Evolutionary conservation across 2,329 filamentous ascomycete genomes (phyloP).

Genomic region (Colletotrichum nymphaeae): DNA sequence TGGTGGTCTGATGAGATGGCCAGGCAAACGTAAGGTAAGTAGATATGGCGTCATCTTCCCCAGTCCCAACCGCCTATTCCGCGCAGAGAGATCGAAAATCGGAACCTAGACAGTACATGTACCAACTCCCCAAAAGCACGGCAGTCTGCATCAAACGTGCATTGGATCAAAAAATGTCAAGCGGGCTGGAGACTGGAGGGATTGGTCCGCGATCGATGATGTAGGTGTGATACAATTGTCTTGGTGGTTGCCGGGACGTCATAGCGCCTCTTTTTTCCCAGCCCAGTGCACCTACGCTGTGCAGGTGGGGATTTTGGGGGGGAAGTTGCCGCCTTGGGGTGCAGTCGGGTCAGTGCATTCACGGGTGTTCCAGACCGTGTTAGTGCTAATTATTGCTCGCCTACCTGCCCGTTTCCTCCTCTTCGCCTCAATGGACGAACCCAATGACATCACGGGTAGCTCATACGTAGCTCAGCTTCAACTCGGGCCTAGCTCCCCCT

Average conservation of each 20-base stretch:
- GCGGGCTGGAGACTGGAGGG: neutral
- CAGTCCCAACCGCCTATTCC: neutral
- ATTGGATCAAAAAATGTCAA: neutral
- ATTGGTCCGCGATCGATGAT: conserved; percentile 28
- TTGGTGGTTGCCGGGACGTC: conserved; percentile 27
- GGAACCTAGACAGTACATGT: conserved; percentile 5
- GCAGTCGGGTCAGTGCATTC: neutral
- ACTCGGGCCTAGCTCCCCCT: neutral
- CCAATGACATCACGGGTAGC: conserved; percentile 31
- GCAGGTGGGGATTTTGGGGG: neutral
- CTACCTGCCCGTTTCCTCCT: neutral
- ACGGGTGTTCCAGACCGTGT: conserved; percentile 6
- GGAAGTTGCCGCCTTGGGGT: neutral
- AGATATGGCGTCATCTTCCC: conserved; percentile 23
- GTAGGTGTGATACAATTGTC: conserved; percentile 36
- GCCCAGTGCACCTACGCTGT: too few species aligned
- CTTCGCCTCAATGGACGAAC: neutral
- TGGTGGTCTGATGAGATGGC: neutral
- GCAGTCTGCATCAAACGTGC: conserved; percentile 1
- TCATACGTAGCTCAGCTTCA: conserved; percentile 18
- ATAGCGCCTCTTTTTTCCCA: conserved; percentile 2
- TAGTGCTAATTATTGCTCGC: neutral
- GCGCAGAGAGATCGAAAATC: neutral
- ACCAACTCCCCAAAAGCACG: neutral
- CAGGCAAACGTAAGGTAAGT: neutral